Base-by-base conservation (phyloP, 2,329 filamentous ascomycete genomes). In the Arthrobotrys conoides region DNA sequence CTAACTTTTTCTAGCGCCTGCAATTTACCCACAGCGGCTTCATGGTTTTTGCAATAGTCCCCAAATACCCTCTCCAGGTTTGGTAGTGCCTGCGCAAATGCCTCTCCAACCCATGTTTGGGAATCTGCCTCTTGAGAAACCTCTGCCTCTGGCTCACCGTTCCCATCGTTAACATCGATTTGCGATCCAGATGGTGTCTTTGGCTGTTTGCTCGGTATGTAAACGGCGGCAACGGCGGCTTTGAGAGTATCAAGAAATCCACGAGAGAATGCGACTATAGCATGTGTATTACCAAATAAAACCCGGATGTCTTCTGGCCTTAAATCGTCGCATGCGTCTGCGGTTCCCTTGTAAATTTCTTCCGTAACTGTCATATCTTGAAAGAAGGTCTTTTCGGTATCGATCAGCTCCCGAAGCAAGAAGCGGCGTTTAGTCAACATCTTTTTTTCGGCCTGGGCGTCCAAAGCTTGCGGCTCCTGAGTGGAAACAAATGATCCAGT, bases 321-420 rank as follows among this genome's bases (percentile, higher is more conserved):
- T 30, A 97, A 88, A 80, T 93, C 90, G 8, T 93, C 90, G 71
- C 92, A 94, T 10, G 92, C 92, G 81, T 92, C 90, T 0, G 93
- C 93, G 0, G 96, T 98, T 51, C 93, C 94, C 84, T 96, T 97
- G 87, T 98, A 99, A 69, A 99, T 98, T 83, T 98, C 94, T 83
- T 97, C 93, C 1, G 97, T 92, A 67, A 99, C 95, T 83, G 94
- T 97, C 93, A 99, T 95, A 84, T 99, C 96, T 80, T 93, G 90
- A 71, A 96, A 91, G 84, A 97, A 98, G 5, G 91, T 91, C 59
- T 93, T 91, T 83, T 99, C 96, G 0, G 96, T 99, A 82, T 97
- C 94, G 55, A 97, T 89, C 44, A 99, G 87, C 84, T 99, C 96
- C 83, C 95, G 94, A 82, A 98, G 91, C 59, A 96, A 90, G 83